Conservation (phyloP, 140 eudicot species). For the Senecio squalidus region DNA sequence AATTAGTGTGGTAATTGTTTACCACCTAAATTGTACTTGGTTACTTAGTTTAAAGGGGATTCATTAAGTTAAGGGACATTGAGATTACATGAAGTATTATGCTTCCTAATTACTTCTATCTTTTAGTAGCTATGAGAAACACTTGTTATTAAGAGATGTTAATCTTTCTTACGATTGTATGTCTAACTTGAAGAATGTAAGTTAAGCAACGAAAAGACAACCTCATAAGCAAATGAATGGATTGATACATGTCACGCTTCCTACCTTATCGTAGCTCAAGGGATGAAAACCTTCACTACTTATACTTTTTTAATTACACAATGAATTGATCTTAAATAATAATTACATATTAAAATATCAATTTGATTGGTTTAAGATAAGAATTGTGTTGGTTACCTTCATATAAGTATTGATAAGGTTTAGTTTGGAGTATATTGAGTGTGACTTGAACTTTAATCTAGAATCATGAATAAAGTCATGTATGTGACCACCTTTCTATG, state of each 20-base stretch:
- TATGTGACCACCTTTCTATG: conserved; percentile 14
- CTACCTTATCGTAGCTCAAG: background rate
- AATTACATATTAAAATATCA: background rate
- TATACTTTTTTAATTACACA: too few relatives aligned
- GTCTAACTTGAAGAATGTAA: background rate
- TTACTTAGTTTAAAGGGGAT: background rate
- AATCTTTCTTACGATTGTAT: too few relatives aligned
- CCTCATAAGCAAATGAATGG: background rate
- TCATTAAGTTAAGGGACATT: background rate
- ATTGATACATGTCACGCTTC: background rate
- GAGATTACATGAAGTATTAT: background rate
- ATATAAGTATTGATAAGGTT: conserved; percentile 12
- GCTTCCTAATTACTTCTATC: background rate
- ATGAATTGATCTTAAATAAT: too few relatives aligned
- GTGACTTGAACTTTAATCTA: conserved; percentile 8
- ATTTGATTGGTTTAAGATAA: background rate
- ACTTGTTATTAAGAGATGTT: too few relatives aligned
- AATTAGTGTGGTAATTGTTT: too few relatives aligned
- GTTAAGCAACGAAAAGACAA: background rate
- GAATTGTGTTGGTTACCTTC: conserved; percentile 2
- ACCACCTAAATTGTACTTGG: background rate
- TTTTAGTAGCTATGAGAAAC: too few relatives aligned
- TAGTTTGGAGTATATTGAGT: conserved; percentile 3
- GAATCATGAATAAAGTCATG: conserved; percentile 5
- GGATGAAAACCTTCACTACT: background rate